Base-by-base conservation (phyloP, 768 basidiomycete genomes). In the Rhizopogon vulgaris region DNA sequence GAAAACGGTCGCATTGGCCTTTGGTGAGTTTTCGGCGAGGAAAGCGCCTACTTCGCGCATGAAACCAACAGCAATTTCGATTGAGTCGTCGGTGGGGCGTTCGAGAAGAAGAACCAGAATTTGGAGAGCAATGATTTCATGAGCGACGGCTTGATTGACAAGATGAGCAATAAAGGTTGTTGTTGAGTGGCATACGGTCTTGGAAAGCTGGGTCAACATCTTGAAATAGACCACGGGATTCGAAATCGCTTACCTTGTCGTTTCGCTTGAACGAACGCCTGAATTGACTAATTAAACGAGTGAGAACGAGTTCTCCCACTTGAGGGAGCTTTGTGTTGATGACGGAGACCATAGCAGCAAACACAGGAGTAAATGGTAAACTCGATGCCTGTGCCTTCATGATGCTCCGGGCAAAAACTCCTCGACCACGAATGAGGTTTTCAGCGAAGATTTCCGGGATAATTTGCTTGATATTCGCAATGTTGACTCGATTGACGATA, bases 401-500 rank as follows among this genome's bases (percentile, higher is more conserved):
- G 57, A 99, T 78, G 58, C 94, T 94, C 58, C 96, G 75, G 18
- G 90, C 80, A 64, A 98, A 96, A 38, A 99, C 75, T 1, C 96
- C 96, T 24, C 91, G 79, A 1, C 96, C 96, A 42, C 94, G 83
- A 55, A 98, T 82, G 28, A 99, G 79, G 69, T 99, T 96, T 69
- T 99, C 96, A 1, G 82, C 70, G 62, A 99, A 97, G 24, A 99
- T 71, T 67, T 95, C 91, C 0, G 92, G 91, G 0, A 93, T 80
- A 58, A 95, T 81, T 60, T 87, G 80, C 71, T 97, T 96, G 80
- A 99, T 99, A 68, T 98, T 98, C 59, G 85, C 78, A 17, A 93
- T 78, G 68, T 98, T 97, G 73, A 99, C 91, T 77, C 96, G 88
- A 77, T 99, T 99, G 77, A 98, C 95, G 60, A 98, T 87, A 92